Evolutionary conservation across 805 yeast species (phyloP).

Genomic region (Candida schatavii): DNA sequence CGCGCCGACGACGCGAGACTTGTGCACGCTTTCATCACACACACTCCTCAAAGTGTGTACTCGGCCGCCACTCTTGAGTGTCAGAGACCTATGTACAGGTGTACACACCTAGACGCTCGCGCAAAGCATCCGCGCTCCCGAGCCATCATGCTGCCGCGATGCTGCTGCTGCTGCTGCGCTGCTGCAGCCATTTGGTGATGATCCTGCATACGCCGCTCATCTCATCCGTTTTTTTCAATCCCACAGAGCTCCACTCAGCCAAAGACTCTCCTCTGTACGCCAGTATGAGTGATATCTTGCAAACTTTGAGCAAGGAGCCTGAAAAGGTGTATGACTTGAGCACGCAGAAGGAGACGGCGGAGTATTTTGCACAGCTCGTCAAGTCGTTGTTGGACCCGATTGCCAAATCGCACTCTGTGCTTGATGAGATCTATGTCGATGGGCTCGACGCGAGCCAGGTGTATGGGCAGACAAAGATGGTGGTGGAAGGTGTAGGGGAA

Average conservation of each 20-base stretch:
- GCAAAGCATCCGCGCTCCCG: no score
- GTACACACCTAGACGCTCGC: no score
- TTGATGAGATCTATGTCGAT: constrained; percentile 79
- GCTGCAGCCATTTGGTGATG: neutral
- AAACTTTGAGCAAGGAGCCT: constrained; percentile 20
- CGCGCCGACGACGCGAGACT: constrained; percentile 57
- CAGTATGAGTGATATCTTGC: constrained; percentile 22
- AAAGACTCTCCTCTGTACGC: no score
- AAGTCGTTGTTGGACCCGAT: constrained; percentile 60
- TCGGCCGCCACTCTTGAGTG: no score
- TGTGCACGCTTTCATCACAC: no score
- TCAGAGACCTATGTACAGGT: no score
- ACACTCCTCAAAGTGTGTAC: no score
- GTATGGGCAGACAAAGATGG: constrained; percentile 88
- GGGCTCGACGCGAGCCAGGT: constrained; percentile 90
- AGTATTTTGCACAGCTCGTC: constrained; percentile 30
- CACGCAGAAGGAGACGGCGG: constrained; percentile 10
- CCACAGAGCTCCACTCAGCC: no score
- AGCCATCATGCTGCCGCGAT: no score
- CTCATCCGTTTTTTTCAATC: no score
- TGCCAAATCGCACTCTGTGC: constrained; percentile 51
- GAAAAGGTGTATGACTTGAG: constrained; percentile 22
- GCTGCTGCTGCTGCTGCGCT: no score
- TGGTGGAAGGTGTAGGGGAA: constrained; percentile 75
- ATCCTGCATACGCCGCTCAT: constrained; percentile 3